phyloP scores from a whole-genome alignment of 208 protist genomes.

The Leishmania amazonensis region DNA sequence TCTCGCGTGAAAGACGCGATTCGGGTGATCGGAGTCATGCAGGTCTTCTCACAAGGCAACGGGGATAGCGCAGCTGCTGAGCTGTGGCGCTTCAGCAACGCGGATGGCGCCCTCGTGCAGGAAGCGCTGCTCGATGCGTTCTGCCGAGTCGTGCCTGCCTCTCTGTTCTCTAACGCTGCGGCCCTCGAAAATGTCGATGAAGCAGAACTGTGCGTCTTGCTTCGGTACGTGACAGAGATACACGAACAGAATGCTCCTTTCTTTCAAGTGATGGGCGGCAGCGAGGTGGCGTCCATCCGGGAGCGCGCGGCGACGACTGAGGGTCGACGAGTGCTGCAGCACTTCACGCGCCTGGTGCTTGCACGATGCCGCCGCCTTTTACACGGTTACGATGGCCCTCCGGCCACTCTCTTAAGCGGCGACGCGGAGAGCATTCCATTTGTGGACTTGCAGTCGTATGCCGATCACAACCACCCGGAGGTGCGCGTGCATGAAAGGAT shows the following conservation, averaged over 20 bases:
- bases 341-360: constrained; percentile 52
- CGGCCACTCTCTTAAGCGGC: constrained; percentile 59
- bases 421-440: constrained; percentile 77
- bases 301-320: neutral
- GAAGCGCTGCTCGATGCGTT: constrained; percentile 33
- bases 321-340: constrained; percentile 15
- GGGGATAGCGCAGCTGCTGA: neutral
- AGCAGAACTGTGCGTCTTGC: constrained; percentile 48
- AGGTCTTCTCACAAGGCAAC: neutral
- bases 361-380: constrained; percentile 67
- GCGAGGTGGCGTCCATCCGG: too few species aligned
- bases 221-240: constrained; percentile 61
- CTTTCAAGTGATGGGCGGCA: constrained; percentile 15
- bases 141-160: constrained; percentile 35
- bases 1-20: constrained; percentile 36
- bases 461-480: constrained; percentile 57
- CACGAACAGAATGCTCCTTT: constrained; percentile 59
- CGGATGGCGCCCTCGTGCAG: constrained; percentile 14
- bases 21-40: constrained; percentile 55
- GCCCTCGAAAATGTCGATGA: constrained; percentile 71
- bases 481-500: constrained; percentile 76
- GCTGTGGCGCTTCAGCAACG: constrained; percentile 6
- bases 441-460: constrained; percentile 61
- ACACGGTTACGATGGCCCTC: constrained; percentile 36
- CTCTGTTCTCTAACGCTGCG: constrained; percentile 42